phyloP scores from a whole-genome alignment of 202 grass and related monocot genomes.

The Bolboschoenoplectus hybrid region DNA sequence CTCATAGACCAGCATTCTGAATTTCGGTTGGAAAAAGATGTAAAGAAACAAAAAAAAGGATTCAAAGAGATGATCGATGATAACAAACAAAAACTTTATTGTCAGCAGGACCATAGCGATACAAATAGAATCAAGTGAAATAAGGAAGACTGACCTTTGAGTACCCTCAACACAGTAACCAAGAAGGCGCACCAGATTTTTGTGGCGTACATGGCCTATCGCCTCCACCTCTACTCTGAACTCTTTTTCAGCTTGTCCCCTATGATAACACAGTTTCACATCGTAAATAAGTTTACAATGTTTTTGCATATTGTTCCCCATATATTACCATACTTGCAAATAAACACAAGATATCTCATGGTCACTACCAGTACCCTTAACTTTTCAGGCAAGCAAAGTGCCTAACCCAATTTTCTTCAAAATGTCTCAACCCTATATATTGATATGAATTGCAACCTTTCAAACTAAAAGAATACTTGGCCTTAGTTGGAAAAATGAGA shows the following conservation, averaged over 20 bases:
- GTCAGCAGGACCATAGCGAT: not conserved
- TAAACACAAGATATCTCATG: not conserved
- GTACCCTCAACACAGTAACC: slow-evolving; percentile 95
- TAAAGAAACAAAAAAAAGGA: not conserved
- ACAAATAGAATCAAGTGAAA: not conserved
- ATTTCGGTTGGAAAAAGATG: not conserved
- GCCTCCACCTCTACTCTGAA: slow-evolving; percentile 99
- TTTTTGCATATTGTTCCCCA: slow-evolving; percentile 24
- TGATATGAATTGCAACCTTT: not conserved
- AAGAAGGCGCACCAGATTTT: slow-evolving; percentile 94
- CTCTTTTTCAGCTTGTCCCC: slow-evolving; percentile 95
- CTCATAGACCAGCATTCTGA: slow-evolving; percentile 95
- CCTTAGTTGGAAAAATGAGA: not conserved
- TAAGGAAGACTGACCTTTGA: slow-evolving; percentile 62
- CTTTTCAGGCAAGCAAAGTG: not conserved
- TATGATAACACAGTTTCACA: slow-evolving; percentile 23
- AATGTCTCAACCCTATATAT: not conserved
- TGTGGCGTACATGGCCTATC: slow-evolving; percentile 96
- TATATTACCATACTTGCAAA: slow-evolving; percentile 25
- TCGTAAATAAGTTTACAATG: slow-evolving; percentile 15
- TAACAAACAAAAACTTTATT: not conserved
- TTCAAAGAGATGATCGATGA: not conserved
- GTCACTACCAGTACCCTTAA: not conserved
- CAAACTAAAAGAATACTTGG: not conserved
- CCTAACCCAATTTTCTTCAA: not conserved